These are phyloP conservation scores for Daedalea quercina DNA, from an alignment of 768 basidiomycete genomes.

Conservation along the genomic window DNA sequence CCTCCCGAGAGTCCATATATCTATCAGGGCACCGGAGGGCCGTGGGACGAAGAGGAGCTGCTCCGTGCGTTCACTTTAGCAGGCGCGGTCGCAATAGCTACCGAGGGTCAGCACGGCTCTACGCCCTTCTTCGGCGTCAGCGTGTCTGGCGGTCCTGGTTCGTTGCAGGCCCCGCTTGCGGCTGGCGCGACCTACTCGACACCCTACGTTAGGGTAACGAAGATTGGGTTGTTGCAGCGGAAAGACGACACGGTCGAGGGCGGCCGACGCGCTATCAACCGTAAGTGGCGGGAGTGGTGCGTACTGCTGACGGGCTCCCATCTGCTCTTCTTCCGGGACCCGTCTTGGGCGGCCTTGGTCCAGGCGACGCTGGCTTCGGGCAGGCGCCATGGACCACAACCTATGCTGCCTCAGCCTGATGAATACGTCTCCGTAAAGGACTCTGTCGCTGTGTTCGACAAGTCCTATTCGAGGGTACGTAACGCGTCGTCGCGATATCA, in stretches of 20 bases:
- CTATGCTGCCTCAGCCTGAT: conserved; percentile 64
- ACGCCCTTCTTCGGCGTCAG: conserved; percentile 36
- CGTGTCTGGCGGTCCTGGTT: conserved; percentile 27
- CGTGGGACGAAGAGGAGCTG: conserved; percentile 63
- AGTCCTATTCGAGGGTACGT: conserved; percentile 67
- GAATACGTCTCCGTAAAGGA: conserved; percentile 77
- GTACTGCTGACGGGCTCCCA: conserved; percentile 88
- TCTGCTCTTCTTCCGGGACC: conserved; percentile 82
- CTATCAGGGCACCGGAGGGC: conserved; percentile 56
- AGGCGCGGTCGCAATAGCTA: conserved; percentile 46
- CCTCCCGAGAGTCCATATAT: conserved; percentile 59
- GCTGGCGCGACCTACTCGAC: conserved; percentile 19
- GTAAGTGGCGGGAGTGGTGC: conserved; percentile 87
- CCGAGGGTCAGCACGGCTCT: conserved; percentile 32
- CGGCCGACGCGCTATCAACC: conserved; percentile 64
- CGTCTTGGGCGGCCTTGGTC: conserved; percentile 44
- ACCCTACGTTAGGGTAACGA: conserved; percentile 58
- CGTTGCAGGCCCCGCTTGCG: conserved; percentile 24
- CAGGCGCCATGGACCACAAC: conserved; percentile 30
- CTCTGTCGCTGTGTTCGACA: conserved; percentile 76
- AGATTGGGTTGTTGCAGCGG: conserved; percentile 72
- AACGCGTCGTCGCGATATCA: background rate
- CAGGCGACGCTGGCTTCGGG: conserved; percentile 34
- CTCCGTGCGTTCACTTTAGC: conserved; percentile 60
- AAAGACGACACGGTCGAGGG: conserved; percentile 77